Evolutionary conservation across 2,329 filamentous ascomycete species (phyloP).

Genomic region (Ophiostoma australiae): DNA sequence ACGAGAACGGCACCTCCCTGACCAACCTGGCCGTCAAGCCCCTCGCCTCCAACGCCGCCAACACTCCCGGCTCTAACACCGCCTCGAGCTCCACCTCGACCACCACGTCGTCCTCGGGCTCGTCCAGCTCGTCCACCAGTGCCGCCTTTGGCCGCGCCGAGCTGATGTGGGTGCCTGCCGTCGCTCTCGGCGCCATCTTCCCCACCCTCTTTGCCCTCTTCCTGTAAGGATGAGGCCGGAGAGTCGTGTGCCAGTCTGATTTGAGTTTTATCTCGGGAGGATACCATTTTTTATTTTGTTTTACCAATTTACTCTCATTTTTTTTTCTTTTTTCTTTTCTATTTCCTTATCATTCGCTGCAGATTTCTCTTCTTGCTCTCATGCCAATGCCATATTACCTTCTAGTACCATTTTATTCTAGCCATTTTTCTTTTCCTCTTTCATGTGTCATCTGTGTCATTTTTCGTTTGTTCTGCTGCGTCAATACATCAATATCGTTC

Average conservation of each 20-base stretch:
- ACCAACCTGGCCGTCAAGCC: conserved; percentile 46
- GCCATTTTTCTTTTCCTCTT: not conserved
- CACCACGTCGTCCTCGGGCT: conserved; percentile 13
- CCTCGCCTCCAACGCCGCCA: conserved; percentile 42
- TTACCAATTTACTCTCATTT: not conserved
- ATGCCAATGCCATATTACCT: not conserved
- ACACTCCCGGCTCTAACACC: conserved; percentile 43
- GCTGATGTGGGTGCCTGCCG: conserved; percentile 19
- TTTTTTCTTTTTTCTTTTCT: not conserved
- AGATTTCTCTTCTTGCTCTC: not conserved
- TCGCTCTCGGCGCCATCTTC: conserved; percentile 19
- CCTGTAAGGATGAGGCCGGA: conserved; percentile 12
- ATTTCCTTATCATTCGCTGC: not conserved
- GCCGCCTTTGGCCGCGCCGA: conserved; percentile 24
- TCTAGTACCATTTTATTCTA: conserved; percentile 9
- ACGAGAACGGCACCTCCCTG: conserved; percentile 60
- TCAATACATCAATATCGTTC: not conserved
- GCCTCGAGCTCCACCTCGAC: conserved; percentile 23
- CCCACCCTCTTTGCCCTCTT: conserved; percentile 22
- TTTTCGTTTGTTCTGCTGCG: not conserved
- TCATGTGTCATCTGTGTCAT: not conserved
- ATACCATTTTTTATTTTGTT: not conserved
- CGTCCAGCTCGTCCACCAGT: conserved; percentile 27
- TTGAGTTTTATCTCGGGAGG: not conserved
- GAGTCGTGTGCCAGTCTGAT: not conserved